Conservation (phyloP, 441 rosid genomes). For the Adansonia gregorii region DNA sequence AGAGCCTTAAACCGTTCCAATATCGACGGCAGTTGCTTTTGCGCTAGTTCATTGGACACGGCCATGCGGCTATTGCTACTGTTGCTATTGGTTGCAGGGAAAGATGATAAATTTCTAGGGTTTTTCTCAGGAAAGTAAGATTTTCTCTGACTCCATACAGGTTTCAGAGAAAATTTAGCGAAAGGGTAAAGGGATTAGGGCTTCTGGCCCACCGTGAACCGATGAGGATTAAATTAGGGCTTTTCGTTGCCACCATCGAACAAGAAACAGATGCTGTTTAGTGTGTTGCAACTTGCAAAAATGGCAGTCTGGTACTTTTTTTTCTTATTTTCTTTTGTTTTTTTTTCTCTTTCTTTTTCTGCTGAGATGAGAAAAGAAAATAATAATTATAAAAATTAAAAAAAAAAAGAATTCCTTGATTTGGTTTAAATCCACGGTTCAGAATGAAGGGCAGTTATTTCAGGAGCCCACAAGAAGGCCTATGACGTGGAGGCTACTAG, state of each 20-base stretch:
- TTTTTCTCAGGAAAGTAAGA: constrained; percentile 37
- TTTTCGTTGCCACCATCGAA: constrained; percentile 35
- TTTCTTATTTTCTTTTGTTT: neutral
- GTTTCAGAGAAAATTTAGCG: constrained; percentile 17
- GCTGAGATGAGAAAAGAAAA: neutral
- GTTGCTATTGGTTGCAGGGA: neutral
- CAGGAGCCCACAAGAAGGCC: neutral
- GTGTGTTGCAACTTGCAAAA: neutral
- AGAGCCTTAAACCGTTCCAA: constrained; percentile 55
- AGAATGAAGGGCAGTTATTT: neutral
- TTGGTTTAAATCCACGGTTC: constrained; percentile 17
- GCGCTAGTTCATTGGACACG: constrained; percentile 50
- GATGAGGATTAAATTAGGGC: constrained; percentile 32
- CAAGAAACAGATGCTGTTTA: constrained; percentile 17
- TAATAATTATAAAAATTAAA: neutral
- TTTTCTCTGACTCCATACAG: constrained; percentile 41
- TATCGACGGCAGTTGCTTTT: constrained; percentile 45
- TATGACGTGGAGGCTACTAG: neutral
- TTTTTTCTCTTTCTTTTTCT: neutral
- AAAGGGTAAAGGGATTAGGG: constrained; percentile 14
- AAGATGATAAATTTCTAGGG: constrained; percentile 37
- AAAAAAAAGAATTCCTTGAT: neutral
- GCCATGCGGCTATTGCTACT: constrained; percentile 31
- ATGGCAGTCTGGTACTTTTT: constrained; percentile 9
- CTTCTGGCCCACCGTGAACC: constrained; percentile 39